Percentiles rank a stretch among this genome's conserved stretches.
Conservation (phyloP, 2,329 filamentous ascomycete genomes). For the Clonostachys solani region DNA sequence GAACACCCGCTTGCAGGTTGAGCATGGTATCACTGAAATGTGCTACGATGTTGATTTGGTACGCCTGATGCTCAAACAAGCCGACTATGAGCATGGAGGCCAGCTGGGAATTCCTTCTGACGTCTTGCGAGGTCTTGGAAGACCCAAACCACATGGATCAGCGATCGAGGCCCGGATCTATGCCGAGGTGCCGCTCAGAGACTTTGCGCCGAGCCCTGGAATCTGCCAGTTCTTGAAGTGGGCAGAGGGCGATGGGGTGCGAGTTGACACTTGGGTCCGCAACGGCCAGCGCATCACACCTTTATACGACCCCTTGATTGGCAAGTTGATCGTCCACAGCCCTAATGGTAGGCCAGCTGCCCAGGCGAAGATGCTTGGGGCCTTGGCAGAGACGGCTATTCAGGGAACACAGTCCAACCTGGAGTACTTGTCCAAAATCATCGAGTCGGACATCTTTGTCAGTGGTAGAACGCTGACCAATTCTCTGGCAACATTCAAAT, state of each 20-base stretch:
- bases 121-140: slow-evolving; percentile 1
- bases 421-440: slow-evolving; percentile 46
- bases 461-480: slow-evolving; percentile 51
- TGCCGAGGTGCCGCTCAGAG: slow-evolving; percentile 45
- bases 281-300: slow-evolving; percentile 52
- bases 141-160: slow-evolving; percentile 11
- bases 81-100: slow-evolving; percentile 11
- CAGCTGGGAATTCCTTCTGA: slow-evolving; percentile 1
- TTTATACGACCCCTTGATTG: slow-evolving; percentile 53
- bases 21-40: slow-evolving; percentile 61
- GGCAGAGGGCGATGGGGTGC: slow-evolving; percentile 37
- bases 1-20: slow-evolving; percentile 36
- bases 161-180: slow-evolving; percentile 30
- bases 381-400: slow-evolving; percentile 39
- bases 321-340: slow-evolving; percentile 53
- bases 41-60: slow-evolving; percentile 73
- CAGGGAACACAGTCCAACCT: slow-evolving; percentile 48
- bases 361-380: slow-evolving; percentile 31
- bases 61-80: slow-evolving; percentile 32
- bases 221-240: slow-evolving; percentile 52
- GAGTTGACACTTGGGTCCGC: slow-evolving; percentile 60
- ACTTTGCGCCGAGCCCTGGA: slow-evolving; percentile 56
- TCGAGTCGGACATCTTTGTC: slow-evolving; percentile 37
- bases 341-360: slow-evolving; percentile 27
- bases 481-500: slow-evolving; percentile 47